phyloP scores from a whole-genome alignment of 768 basidiomycete species.

The Hypholoma fasciculare region DNA sequence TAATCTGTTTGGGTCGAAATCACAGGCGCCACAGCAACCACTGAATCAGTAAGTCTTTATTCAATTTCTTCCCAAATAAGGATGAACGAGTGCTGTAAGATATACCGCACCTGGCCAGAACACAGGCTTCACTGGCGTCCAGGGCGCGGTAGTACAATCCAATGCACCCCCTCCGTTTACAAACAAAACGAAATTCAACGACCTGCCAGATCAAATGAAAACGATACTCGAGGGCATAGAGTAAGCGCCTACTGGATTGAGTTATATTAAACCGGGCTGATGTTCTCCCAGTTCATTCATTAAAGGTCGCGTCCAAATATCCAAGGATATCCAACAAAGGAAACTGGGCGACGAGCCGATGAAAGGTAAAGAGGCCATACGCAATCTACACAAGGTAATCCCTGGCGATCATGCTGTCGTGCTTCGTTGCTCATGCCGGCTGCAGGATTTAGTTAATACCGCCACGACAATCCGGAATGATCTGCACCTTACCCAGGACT shows the following conservation, averaged over 20 bases:
- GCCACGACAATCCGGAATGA: constrained; percentile 68
- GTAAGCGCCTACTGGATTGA: constrained; percentile 38
- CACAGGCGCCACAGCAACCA: constrained; percentile 31
- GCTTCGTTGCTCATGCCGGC: constrained; percentile 1
- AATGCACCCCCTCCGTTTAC: constrained; percentile 41
- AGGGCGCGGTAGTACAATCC: background rate
- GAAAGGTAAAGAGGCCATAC: constrained; percentile 71
- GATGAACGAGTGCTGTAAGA: background rate
- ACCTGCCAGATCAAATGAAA: constrained; percentile 70
- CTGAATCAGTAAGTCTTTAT: constrained; percentile 14
- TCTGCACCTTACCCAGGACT: constrained; percentile 61
- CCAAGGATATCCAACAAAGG: constrained; percentile 74
- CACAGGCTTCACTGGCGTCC: background rate
- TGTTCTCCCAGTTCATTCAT: constrained; percentile 53
- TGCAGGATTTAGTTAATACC: constrained; percentile 65
- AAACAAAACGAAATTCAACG: constrained; percentile 78
- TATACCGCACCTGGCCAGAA: constrained; percentile 5
- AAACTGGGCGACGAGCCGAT: constrained; percentile 75
- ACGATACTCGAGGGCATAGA: constrained; percentile 68
- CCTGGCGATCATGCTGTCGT: background rate
- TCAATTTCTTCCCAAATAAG: background rate
- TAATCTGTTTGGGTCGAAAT: constrained; percentile 30
- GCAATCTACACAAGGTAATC: constrained; percentile 63
- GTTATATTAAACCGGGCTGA: constrained; percentile 5
- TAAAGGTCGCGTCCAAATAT: constrained; percentile 78